Evolutionary conservation across 164 flowering plant genomes (phyloP).

Genomic region (Magnolia officinalis): DNA sequence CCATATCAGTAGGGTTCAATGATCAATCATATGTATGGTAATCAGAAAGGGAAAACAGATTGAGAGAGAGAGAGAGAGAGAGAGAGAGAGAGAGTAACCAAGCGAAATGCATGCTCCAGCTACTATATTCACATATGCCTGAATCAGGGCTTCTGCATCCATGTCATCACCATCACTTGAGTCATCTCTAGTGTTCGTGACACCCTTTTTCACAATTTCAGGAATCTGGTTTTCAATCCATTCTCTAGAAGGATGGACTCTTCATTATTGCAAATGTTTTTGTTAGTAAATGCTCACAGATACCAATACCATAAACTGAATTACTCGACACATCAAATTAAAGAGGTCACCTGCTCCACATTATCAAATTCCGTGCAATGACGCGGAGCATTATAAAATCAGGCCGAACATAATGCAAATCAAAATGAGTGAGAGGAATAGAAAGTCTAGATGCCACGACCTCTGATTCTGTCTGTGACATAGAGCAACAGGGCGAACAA

Average conservation of each 20-base stretch:
- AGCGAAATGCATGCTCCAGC: constrained; percentile 89
- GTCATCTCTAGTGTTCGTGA: constrained; percentile 50
- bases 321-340: neutral
- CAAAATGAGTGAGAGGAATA: constrained; percentile 72
- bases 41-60: too few species aligned
- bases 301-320: neutral
- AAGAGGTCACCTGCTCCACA: constrained; percentile 83
- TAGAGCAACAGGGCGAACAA: neutral
- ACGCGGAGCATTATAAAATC: constrained; percentile 97
- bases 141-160: constrained; percentile 75
- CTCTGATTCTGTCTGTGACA: constrained; percentile 82
- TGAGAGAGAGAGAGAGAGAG: too few species aligned
- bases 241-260: constrained; percentile 66
- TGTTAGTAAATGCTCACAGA: neutral
- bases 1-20: too few species aligned
- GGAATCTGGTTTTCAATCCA: constrained; percentile 93
- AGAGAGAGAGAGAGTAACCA: constrained; percentile 21
- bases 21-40: too few species aligned
- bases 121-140: constrained; percentile 84
- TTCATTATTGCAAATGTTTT: constrained; percentile 21
- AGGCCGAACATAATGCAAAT: constrained; percentile 92
- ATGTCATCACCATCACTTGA: constrained; percentile 51
- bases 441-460: constrained; percentile 63
- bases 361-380: constrained; percentile 86
- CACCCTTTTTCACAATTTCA: constrained; percentile 55